These are phyloP conservation scores for Alternaria longipes DNA, from an alignment of 2,329 filamentous ascomycete genomes.

Conservation along the genomic window DNA sequence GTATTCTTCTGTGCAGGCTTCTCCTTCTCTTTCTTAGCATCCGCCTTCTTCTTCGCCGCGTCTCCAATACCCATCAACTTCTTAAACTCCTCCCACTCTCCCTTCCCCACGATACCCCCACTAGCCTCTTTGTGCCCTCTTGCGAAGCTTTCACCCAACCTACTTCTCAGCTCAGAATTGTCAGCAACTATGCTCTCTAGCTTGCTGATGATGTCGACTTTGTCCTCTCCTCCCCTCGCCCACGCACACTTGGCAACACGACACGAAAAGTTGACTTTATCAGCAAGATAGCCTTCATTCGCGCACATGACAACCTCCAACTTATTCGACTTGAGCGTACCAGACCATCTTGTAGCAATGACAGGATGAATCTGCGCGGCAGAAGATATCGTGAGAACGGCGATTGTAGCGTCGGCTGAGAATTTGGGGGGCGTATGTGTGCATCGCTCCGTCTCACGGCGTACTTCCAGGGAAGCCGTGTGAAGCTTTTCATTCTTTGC, in stretches of 20 bases:
- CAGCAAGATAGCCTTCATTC: constrained; percentile 71
- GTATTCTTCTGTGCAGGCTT: constrained; percentile 45
- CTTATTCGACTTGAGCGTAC: constrained; percentile 65
- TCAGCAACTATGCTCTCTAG: constrained; percentile 61
- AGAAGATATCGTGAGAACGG: constrained; percentile 69
- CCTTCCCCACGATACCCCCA: constrained; percentile 68
- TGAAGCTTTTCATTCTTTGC: constrained; percentile 60
- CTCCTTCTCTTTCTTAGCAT: constrained; percentile 43
- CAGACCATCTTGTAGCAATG: constrained; percentile 73
- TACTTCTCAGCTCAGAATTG: constrained; percentile 52
- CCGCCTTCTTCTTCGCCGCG: constrained; percentile 55
- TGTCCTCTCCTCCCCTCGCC: constrained; percentile 57
- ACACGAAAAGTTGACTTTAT: constrained; percentile 73
- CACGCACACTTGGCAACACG: constrained; percentile 67
- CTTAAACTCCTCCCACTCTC: constrained; percentile 73
- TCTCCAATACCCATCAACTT: constrained; percentile 66
- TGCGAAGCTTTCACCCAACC: constrained; percentile 71
- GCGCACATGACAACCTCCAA: constrained; percentile 72
- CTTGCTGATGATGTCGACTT: constrained; percentile 70
- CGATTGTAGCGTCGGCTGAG: constrained; percentile 68
- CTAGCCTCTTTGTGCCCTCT: constrained; percentile 73
- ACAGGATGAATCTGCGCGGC: constrained; percentile 71
- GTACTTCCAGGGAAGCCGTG: constrained; percentile 66
- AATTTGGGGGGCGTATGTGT: constrained; percentile 71
- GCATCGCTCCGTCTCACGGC: constrained; percentile 68